Evolutionary conservation across 202 grass and related monocot species (phyloP), one percentile per base, ranked within the genome.

Genomic region (Zizania palustris): DNA sequence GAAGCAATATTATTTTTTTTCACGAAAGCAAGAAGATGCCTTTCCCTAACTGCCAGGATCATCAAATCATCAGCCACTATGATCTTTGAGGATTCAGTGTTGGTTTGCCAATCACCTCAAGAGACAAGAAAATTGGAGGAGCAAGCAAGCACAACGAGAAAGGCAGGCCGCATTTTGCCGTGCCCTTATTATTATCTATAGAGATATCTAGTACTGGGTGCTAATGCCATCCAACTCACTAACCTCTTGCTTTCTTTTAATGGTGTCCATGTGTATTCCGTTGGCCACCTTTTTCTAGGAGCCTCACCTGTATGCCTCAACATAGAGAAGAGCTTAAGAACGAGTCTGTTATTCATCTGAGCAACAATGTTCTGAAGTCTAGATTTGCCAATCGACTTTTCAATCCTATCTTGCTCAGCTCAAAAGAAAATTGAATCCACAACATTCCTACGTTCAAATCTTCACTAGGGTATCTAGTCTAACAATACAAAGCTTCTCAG

Each of bases 131-230:
- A 75, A 71, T 76, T 64, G 34, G 71, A 80, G 65, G 86, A 80
- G 81, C 65, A 71, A 84, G 86, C 80, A 88, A 88, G 81, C 86
- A 88, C 80, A 67, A 88, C 63, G 44, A 53, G 76, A 88, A 88
- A 88, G 76, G 76, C 33, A 48, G 6, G 0, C 3, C 37, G 56
- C 71, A 76, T 33, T 71, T 65, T 75, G 45, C 44, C 20, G 13
- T 72, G 28, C 11, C 69, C 65, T 64, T 50, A 7, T 11, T 81
- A 48, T 37, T 86, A 59, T 59, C 55, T 45, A 33, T 10, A 63
- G 45, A 81, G 58, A 68, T 58, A 81, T 76, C 36, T 67, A 80
- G 76, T 83, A 84, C 71, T 44, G 43, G 11, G 70, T 65, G 42
- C 66, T 84, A 88, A 76, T 84, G 86, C 65, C 76, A 80, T 88